Evolutionary conservation across 306 rosid genomes (phyloP).

Genomic region (Cicer chorassanicum): DNA sequence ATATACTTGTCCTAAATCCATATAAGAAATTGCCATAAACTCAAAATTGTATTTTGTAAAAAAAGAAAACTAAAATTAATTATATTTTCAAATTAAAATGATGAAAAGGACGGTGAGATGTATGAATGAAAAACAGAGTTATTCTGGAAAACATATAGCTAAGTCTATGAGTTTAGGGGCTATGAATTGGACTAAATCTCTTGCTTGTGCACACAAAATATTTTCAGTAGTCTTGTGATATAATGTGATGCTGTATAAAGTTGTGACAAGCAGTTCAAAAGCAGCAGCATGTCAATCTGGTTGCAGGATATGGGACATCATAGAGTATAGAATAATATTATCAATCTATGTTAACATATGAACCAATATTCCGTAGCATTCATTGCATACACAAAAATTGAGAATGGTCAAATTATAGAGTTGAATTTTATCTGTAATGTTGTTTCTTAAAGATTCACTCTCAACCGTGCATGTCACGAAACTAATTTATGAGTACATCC

Average conservation of each 20-base stretch:
- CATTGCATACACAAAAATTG: constrained; percentile 1
- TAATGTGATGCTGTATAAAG: constrained; percentile 51
- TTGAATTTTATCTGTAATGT: background rate
- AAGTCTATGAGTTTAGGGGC: constrained; percentile 43
- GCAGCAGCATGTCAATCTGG: constrained; percentile 51
- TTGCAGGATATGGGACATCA: constrained; percentile 50
- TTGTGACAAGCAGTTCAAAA: constrained; percentile 52
- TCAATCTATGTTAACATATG: constrained; percentile 14
- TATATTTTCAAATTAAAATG: background rate
- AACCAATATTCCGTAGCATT: constrained; percentile 32
- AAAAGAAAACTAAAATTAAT: background rate
- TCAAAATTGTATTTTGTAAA: background rate
- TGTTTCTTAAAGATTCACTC: constrained; percentile 29
- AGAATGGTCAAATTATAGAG: constrained; percentile 10
- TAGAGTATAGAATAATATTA: constrained; percentile 39
- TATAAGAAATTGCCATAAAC: background rate
- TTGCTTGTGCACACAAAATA: constrained; percentile 52
- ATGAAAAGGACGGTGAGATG: constrained; percentile 14
- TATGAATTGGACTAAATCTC: constrained; percentile 47
- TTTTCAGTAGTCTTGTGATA: constrained; percentile 48
- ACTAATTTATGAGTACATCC: background rate
- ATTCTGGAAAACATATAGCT: constrained; percentile 32
- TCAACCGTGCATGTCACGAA: background rate
- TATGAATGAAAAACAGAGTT: constrained; percentile 4
- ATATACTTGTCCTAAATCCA: no score